Base-by-base conservation (phyloP, 768 basidiomycete species). In the Chiua virens region DNA sequence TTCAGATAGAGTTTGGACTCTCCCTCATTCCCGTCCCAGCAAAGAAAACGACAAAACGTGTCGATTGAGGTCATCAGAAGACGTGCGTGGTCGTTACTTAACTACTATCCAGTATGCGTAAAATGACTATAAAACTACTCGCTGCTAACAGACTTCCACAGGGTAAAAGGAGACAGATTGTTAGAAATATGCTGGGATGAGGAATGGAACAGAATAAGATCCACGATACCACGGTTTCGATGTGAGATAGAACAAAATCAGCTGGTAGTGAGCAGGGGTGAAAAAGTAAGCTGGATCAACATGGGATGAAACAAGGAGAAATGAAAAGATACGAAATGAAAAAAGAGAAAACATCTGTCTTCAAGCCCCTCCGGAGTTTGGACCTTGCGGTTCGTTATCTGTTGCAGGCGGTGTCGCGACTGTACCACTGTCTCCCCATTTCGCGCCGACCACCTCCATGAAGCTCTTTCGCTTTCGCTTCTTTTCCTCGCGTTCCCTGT, bases 401-500 rank as follows among this genome's bases (percentile, higher is more conserved):
- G 53, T 45, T 15, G 52, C 54, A 67, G 53, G 71, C 56, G 61
- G 76, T 75, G 64, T 73, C 74, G 66, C 75, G 8, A 25, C 35
- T 13, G 45, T 41, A 40, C 44, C 35, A 11, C 36, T 57, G 32
- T 65, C 60, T 15, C 47, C 65, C 35, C 65, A 79, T 45, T 4
- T 61, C 25, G 51, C 65, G 20, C 62, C 54, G n/a, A 65, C 64
- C 8, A 68, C 62, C 69, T 79, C 83, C 51, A 69, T 71, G 34
- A 69, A 71, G 61, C 83, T 80, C 71, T 79, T 82, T 71, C 81
- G 81, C 57, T 79, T 79, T 66, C 82, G 83, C 70, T 83, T 77
- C 71, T 77, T 79, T 66, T 80, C 75, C 46, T 78, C 80, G 64
- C 83, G 83, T 58, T 71, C 70, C 62, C 75, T 80, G 45, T 71